These are phyloP conservation scores for Aurifilum marmelostoma DNA, from an alignment of 2,329 filamentous ascomycete genomes.

Conservation along the genomic window DNA sequence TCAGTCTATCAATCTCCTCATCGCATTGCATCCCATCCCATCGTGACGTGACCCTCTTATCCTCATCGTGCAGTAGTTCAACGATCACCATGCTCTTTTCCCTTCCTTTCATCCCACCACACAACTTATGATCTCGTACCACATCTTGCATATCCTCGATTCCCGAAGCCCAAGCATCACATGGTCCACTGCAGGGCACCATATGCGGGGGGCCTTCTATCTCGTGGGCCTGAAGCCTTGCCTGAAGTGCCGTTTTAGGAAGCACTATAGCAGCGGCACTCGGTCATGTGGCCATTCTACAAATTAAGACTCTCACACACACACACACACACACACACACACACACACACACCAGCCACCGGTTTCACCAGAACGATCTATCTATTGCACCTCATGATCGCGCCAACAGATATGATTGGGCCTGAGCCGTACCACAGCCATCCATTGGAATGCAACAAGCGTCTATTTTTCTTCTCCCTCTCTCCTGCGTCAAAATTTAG, in stretches of 20 bases:
- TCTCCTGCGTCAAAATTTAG: background rate
- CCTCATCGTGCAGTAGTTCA: background rate
- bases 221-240: background rate
- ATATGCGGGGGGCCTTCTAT: background rate
- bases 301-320: background rate
- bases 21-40: background rate
- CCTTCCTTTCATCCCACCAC: background rate
- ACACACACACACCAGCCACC: slow-evolving; percentile 13
- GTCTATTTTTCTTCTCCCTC: background rate
- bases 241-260: background rate
- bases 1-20: background rate
- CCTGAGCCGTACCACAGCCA: background rate
- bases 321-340: slow-evolving; percentile 10
- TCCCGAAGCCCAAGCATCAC: background rate
- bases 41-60: background rate
- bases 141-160: slow-evolving; percentile 4
- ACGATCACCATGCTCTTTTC: background rate
- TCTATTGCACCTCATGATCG: background rate
- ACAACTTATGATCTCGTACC: background rate
- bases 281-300: slow-evolving; percentile 5
- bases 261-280: background rate
- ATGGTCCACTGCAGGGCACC: background rate
- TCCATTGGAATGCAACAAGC: slow-evolving; percentile 1
- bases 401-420: slow-evolving; percentile 3
- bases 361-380: background rate